Evolutionary conservation across 2,329 filamentous ascomycete genomes (phyloP).

Genomic region (Sclerotinia trifoliorum): DNA sequence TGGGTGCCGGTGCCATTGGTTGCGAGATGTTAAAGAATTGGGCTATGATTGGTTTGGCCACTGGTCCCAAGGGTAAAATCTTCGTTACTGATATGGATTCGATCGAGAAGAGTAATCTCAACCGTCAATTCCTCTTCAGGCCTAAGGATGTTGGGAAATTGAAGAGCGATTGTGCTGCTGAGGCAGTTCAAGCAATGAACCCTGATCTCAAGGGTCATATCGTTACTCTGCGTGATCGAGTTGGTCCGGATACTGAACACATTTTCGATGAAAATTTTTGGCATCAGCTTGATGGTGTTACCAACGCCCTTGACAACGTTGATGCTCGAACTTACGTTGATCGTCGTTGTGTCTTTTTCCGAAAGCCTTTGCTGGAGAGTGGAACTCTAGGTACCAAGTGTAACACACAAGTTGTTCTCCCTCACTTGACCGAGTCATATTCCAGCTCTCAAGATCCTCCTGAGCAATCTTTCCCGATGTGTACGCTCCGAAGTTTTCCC

Average conservation of each 20-base stretch:
- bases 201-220: conserved; percentile 88
- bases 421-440: conserved; percentile 91
- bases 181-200: conserved; percentile 93
- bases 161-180: conserved; percentile 93
- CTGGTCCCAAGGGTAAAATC: conserved; percentile 84
- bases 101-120: conserved; percentile 98
- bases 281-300: conserved; percentile 82
- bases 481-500: conserved; percentile 93
- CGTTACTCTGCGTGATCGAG: conserved; percentile 79
- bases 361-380: conserved; percentile 92
- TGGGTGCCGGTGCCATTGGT: conserved; percentile 94
- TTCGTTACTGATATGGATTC: conserved; percentile 96
- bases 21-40: conserved; percentile 99
- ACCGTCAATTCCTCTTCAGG: conserved; percentile 94
- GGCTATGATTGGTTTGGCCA: conserved; percentile 96
- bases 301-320: conserved; percentile 96
- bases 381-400: conserved; percentile 98
- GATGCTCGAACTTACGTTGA: conserved; percentile 97
- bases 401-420: conserved; percentile 94
- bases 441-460: conserved; percentile 96
- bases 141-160: conserved; percentile 89
- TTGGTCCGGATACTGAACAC: conserved; percentile 87
- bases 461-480: conserved; percentile 99
- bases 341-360: conserved; percentile 95
- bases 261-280: conserved; percentile 95